Percentiles rank a stretch among this genome's conserved stretches.
Conservation (phyloP, 441 rosid species). For the Adansonia gregorii region DNA sequence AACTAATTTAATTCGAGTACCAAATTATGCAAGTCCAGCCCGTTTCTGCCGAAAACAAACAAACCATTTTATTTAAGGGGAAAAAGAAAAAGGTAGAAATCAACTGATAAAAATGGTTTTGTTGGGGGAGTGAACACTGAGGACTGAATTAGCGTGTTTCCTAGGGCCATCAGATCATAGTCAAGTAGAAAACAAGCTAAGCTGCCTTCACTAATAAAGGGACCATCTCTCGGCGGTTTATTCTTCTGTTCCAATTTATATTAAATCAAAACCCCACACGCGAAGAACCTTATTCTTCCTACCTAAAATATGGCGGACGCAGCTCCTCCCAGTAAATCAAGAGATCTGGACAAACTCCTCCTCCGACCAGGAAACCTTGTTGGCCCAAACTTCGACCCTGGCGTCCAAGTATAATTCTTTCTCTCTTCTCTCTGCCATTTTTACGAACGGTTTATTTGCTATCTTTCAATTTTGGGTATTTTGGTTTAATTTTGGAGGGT, state of each 20-base stretch:
- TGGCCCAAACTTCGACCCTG: conserved; percentile 70
- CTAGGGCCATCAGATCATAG: not conserved
- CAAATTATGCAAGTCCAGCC: no score
- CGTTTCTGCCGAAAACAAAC: no score
- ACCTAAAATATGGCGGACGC: conserved; percentile 53
- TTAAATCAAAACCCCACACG: not conserved
- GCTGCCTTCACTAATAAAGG: not conserved
- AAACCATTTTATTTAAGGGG: not conserved
- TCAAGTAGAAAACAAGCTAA: conserved; percentile 28
- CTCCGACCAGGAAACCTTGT: conserved; percentile 88
- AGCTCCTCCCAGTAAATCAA: conserved; percentile 60
- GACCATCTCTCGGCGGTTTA: not conserved
- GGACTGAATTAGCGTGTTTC: not conserved
- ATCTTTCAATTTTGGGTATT: conserved; percentile 21
- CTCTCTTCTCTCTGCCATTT: conserved; percentile 9
- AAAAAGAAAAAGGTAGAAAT: not conserved
- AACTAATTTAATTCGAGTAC: no score
- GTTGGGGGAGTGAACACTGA: not conserved
- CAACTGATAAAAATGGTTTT: not conserved
- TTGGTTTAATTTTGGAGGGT: not conserved
- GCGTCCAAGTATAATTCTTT: conserved; percentile 50
- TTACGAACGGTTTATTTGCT: conserved; percentile 25
- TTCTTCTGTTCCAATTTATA: not conserved
- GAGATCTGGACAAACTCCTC: conserved; percentile 89
- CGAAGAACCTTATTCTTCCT: not conserved